These are phyloP conservation scores for Coemansia sp. DNA, from an alignment of 192 early-diverging fungal genomes.

Conservation along the genomic window DNA sequence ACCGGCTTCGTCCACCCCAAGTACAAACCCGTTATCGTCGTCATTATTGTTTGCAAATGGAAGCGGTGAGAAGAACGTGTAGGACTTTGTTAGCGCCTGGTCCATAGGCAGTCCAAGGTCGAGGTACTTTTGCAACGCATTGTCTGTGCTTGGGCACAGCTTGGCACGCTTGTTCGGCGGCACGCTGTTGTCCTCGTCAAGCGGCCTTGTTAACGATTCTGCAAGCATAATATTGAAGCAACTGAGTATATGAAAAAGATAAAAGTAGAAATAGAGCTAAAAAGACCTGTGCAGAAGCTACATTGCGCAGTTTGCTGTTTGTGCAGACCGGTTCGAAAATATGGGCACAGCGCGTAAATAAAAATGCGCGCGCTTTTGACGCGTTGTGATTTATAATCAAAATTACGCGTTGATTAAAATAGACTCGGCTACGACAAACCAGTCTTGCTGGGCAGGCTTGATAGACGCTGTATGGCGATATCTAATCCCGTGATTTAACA, in stretches of 20 bases:
- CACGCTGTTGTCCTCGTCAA: constrained; percentile 5
- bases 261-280: no score
- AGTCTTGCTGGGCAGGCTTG: background rate
- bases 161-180: constrained; percentile 15
- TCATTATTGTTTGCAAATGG: background rate
- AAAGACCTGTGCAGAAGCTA: no score
- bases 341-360: background rate
- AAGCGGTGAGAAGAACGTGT: constrained; percentile 37
- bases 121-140: constrained; percentile 1
- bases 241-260: background rate
- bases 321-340: background rate
- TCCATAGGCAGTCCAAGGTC: constrained; percentile 25
- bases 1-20: constrained; percentile 98
- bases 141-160: background rate
- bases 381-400: background rate
- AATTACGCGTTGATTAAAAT: background rate
- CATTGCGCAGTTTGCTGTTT: background rate
- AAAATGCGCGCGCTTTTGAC: background rate
- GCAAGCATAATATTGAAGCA: background rate
- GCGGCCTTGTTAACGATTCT: background rate
- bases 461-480: background rate
- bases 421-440: background rate
- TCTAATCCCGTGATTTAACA: background rate
- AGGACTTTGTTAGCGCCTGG: constrained; percentile 25
- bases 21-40: constrained; percentile 48